Evolutionary conservation across 495 filamentous ascomycete genomes (phyloP).

Genomic region (Aspergillus conjunctus): DNA sequence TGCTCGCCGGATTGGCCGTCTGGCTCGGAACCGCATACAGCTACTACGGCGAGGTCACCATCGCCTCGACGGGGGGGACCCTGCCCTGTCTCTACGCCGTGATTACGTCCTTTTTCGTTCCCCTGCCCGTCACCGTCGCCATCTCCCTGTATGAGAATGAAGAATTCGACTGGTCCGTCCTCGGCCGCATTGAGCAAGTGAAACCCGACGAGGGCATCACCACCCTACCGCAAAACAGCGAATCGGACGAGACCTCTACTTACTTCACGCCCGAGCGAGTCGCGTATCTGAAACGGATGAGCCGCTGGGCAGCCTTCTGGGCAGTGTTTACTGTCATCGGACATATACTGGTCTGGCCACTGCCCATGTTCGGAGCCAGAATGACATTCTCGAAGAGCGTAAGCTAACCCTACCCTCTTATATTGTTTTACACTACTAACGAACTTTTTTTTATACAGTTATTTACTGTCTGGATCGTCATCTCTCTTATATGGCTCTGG

Average conservation of each 20-base stretch:
- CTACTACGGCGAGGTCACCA: conserved; percentile 38
- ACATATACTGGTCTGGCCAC: conserved; percentile 45
- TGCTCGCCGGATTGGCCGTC: conserved; percentile 36
- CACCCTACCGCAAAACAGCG: not conserved
- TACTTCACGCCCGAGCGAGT: conserved; percentile 15
- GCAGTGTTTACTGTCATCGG: conserved; percentile 40
- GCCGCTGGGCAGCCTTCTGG: conserved; percentile 41
- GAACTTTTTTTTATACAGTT: not conserved
- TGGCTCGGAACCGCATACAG: conserved; percentile 42
- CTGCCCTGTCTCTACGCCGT: conserved; percentile 39
- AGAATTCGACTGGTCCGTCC: conserved; percentile 30
- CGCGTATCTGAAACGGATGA: conserved; percentile 36
- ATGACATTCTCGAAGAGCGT: conserved; percentile 9
- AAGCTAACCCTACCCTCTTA: not conserved
- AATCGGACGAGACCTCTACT: not conserved
- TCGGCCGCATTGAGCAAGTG: conserved; percentile 1
- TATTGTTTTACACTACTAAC: too few species aligned
- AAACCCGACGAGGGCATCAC: not conserved
- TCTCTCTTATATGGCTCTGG: conserved; percentile 7
- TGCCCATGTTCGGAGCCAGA: conserved; percentile 34
- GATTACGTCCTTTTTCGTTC: conserved; percentile 26
- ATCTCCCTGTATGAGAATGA: conserved; percentile 17
- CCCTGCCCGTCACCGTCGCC: conserved; percentile 20
- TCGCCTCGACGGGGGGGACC: conserved; percentile 36
- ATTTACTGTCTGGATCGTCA: conserved; percentile 6